phyloP scores from a whole-genome alignment of 2,329 filamentous ascomycete species.

The Neopestalotiopsis sp. region DNA sequence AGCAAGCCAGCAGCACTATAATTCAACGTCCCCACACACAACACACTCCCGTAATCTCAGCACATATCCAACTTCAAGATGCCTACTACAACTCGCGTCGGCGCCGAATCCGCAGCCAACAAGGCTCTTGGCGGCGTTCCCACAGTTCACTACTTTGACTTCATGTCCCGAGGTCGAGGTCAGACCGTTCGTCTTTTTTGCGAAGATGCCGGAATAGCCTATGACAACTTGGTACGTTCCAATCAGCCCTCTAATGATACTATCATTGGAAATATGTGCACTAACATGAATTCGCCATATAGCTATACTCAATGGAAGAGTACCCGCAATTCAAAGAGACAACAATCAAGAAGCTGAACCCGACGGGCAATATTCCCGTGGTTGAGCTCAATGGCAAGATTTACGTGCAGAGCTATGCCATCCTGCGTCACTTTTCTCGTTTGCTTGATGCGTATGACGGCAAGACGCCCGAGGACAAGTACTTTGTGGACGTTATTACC shows the following conservation, averaged over 20 bases:
- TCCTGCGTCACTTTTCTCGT: background rate
- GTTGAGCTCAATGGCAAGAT: slow-evolving; percentile 8
- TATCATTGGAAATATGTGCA: no score
- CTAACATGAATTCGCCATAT: background rate
- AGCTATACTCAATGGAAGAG: slow-evolving; percentile 1
- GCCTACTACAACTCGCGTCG: background rate
- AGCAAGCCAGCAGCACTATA: background rate
- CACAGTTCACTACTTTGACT: background rate
- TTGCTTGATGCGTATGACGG: background rate
- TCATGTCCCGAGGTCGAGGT: slow-evolving; percentile 2
- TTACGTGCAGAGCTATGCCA: slow-evolving; percentile 3
- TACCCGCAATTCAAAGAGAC: background rate
- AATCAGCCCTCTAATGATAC: background rate
- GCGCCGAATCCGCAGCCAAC: background rate
- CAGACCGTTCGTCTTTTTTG: background rate
- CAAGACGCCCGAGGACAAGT: slow-evolving; percentile 15
- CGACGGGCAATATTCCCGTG: background rate
- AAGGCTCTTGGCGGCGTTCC: background rate
- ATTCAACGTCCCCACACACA: background rate
- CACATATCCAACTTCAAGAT: background rate
- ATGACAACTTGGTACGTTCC: background rate
- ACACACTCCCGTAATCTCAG: background rate
- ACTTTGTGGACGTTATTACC: slow-evolving; percentile 7
- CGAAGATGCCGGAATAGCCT: slow-evolving; percentile 6
- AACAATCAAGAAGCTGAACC: background rate